A percentile compares a stretch with the other conserved stretches of the same genome.
phyloP scores from a whole-genome alignment of 2,329 filamentous ascomycete species.

The Xenoacremonium recifei region DNA sequence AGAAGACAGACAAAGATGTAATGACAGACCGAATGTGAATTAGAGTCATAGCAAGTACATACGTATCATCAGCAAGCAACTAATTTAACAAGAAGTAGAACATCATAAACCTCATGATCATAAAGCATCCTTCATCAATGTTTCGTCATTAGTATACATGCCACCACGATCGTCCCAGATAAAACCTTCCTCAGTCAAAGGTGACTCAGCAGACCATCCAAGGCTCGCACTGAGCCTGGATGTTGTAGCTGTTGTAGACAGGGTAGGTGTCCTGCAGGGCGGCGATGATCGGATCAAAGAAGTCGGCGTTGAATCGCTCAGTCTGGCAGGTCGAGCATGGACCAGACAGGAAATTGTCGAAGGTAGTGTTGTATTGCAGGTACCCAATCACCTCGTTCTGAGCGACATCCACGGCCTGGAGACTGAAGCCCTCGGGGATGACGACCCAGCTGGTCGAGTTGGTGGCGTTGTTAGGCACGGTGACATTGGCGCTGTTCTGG shows the following conservation, averaged over 20 bases:
- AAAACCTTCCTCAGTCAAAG: neutral
- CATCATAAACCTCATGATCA: conserved; percentile 12
- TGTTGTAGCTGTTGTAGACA: conserved; percentile 35
- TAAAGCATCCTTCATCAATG: conserved; percentile 5
- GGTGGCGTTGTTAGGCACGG: conserved; percentile 16
- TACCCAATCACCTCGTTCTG: conserved; percentile 33
- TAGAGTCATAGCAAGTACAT: conserved; percentile 10
- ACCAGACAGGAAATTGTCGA: conserved; percentile 35
- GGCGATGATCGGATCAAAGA: conserved; percentile 37
- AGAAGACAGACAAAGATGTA: too few relatives aligned
- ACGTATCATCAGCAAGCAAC: conserved; percentile 18
- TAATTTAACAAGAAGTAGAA: conserved; percentile 12
- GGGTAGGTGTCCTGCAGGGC: conserved; percentile 38
- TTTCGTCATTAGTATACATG: conserved; percentile 11
- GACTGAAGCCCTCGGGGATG: conserved; percentile 37
- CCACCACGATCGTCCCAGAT: neutral
- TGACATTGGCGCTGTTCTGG: conserved; percentile 24
- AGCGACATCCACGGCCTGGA: conserved; percentile 32
- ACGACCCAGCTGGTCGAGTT: conserved; percentile 34
- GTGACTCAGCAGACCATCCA: conserved; percentile 35
- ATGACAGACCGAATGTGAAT: too few relatives aligned
- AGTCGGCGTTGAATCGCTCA: conserved; percentile 33
- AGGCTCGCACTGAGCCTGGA: conserved; percentile 37
- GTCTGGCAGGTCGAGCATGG: conserved; percentile 37
- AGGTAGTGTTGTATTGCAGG: conserved; percentile 37